Percentiles rank a stretch among this genome's conserved stretches.
Conservation (phyloP, 495 filamentous ascomycete species). For the Xylaria acuta region DNA sequence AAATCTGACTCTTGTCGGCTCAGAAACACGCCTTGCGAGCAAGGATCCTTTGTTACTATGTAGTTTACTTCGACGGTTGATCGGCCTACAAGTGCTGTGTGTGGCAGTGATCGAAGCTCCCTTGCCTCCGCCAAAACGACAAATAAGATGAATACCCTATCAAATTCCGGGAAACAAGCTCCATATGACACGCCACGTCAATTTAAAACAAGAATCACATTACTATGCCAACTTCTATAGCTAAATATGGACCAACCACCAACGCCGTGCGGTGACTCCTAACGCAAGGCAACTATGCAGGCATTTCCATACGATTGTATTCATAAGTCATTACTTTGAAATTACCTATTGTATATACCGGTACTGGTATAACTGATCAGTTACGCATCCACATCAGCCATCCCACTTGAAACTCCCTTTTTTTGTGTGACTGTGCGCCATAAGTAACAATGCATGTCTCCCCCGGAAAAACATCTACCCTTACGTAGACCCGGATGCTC, state of each 20-base stretch:
- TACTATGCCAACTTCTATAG: no score
- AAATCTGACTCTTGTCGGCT: not conserved
- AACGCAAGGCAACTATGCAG: not conserved
- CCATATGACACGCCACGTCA: not conserved
- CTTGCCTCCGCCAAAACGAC: not conserved
- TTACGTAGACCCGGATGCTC: not conserved
- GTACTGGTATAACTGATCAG: not conserved
- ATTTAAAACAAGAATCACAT: not conserved
- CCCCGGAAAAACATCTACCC: not conserved
- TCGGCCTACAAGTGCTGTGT: not conserved
- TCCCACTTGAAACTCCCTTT: not conserved
- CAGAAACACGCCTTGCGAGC: not conserved
- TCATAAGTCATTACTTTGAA: not conserved
- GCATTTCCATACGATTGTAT: not conserved
- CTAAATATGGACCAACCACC: not conserved
- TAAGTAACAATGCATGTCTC: not conserved
- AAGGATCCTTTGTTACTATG: not conserved
- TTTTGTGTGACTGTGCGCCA: not conserved
- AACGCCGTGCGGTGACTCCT: not conserved
- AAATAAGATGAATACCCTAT: not conserved
- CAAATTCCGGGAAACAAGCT: not conserved
- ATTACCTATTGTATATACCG: not conserved
- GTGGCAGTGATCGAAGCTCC: not conserved
- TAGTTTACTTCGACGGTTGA: not conserved
- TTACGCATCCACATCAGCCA: not conserved